Base-by-base conservation (phyloP, 345 rosid genomes). In the Trapa incisa region DNA sequence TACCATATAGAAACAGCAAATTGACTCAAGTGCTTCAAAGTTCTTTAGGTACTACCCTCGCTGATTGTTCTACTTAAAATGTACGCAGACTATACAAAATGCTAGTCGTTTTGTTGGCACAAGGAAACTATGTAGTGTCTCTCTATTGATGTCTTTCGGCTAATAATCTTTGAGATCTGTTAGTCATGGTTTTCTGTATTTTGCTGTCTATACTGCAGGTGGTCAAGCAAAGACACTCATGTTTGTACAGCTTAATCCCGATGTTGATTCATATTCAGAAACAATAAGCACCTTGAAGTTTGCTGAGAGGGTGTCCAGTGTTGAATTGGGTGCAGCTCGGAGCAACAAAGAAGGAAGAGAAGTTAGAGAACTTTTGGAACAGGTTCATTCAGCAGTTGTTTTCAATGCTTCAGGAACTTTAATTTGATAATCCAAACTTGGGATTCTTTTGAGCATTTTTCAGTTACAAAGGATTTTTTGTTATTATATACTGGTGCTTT, bases 201-300 rank as follows among this genome's bases (percentile, higher is more conserved):
- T 61, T 13, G 35, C 47, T 43, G 72, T 72, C 73, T 60, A 48
- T 47, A 54, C 68, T 67, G 64, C 79, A 94, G 99, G 99, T 63
- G 99, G 99, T 50, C 96, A 94, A 70, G 99, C 99, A 22, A 94
- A 91, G 80, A 91, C 96, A 39, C 96, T 94, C 29, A 91, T 89
- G 97, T 89, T 94, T 79, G 97, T 94, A 41, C 99, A 94, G 79
- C 90, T 94, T 33, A 89, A 91, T 75, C 97, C 99, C 45, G 99
- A 91, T 86, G 85, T 76, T 35, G 93, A 87, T 58, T 94, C 99
- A 32, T 91, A 85, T 65, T 83, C 95, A 43, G 99, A 94, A 76
- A 94, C 97, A 1, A 64, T 91, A 72, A 91, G 99, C 74, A 89
- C 99, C 41, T 77, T 94, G 77, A 94, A 89, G 75, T 94, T 94